Conservation (phyloP, 345 rosid species). For the Eucalyptus fibrosa region DNA sequence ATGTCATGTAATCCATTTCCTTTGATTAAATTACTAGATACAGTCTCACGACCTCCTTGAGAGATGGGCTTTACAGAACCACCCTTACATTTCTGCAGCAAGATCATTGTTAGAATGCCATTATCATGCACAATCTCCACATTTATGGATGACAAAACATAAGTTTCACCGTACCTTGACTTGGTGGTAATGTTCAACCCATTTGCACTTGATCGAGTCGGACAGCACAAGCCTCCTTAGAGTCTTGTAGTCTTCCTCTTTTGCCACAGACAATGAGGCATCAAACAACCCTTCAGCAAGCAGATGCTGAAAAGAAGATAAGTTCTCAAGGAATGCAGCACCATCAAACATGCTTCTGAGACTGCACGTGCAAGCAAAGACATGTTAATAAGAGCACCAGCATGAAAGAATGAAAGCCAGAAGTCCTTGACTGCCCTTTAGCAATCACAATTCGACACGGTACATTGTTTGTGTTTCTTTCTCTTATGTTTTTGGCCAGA, state of each 20-base stretch:
- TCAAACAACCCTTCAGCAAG: constrained; percentile 81
- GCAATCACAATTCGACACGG: background rate
- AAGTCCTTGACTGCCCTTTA: background rate
- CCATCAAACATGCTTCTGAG: constrained; percentile 67
- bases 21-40: constrained; percentile 17
- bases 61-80: constrained; percentile 11
- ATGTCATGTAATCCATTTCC: constrained; percentile 38
- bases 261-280: constrained; percentile 31
- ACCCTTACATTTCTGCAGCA: constrained; percentile 35
- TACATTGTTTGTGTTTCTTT: background rate
- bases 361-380: constrained; percentile 31
- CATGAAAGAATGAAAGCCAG: background rate
- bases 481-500: background rate
- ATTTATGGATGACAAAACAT: background rate
- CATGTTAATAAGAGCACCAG: background rate
- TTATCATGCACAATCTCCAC: background rate
- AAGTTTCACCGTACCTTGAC: constrained; percentile 37
- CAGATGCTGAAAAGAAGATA: constrained; percentile 55
- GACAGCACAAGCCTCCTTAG: constrained; percentile 52
- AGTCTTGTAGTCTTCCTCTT: constrained; percentile 47
- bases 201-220: constrained; percentile 40
- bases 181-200: constrained; percentile 48
- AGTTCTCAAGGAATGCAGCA: constrained; percentile 75
- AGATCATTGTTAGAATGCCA: background rate
- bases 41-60: constrained; percentile 14